Conservation (phyloP, 805 yeast species). For the Ogataea trehalophila region DNA sequence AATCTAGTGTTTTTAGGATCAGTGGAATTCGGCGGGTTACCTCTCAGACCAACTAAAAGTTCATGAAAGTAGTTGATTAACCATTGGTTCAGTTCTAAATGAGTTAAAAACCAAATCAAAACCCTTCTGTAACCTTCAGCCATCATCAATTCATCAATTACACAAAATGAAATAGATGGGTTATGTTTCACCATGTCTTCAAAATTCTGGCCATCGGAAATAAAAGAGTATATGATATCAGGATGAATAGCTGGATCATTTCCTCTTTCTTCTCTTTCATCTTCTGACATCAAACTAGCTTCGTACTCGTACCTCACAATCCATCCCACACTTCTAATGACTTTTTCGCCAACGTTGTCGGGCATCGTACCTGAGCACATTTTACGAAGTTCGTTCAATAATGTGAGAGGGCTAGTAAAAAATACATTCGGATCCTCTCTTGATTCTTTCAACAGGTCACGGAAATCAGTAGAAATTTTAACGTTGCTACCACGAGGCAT, state of each 20-base stretch:
- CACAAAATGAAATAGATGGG: conserved; percentile 46
- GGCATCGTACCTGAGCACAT: conserved; percentile 27
- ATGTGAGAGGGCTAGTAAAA: conserved; percentile 23
- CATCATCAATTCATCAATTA: conserved; percentile 71
- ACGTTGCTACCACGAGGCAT: conserved; percentile 57
- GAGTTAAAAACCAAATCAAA: conserved; percentile 65
- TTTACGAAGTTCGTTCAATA: conserved; percentile 20
- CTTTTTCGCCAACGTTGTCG: conserved; percentile 32
- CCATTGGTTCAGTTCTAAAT: conserved; percentile 49
- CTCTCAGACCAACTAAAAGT: conserved; percentile 52
- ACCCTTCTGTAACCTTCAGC: conserved; percentile 58
- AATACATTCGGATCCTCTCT: conserved; percentile 19
- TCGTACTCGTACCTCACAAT: conserved; percentile 35
- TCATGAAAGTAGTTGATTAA: conserved; percentile 62
- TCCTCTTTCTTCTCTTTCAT: conserved; percentile 10
- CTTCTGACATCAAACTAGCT: conserved; percentile 18
- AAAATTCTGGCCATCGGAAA: conserved; percentile 42
- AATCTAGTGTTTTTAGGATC: conserved; percentile 18
- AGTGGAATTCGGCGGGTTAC: conserved; percentile 24
- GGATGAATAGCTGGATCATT: conserved; percentile 37
- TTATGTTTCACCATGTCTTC: conserved; percentile 46
- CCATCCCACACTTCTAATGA: conserved; percentile 48
- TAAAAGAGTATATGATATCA: conserved; percentile 44
- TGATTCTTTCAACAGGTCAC: conserved; percentile 19
- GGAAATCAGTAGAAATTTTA: conserved; percentile 27